These are phyloP conservation scores for Endothia cerciana DNA, from an alignment of 2,329 filamentous ascomycete genomes.

Conservation along the genomic window DNA sequence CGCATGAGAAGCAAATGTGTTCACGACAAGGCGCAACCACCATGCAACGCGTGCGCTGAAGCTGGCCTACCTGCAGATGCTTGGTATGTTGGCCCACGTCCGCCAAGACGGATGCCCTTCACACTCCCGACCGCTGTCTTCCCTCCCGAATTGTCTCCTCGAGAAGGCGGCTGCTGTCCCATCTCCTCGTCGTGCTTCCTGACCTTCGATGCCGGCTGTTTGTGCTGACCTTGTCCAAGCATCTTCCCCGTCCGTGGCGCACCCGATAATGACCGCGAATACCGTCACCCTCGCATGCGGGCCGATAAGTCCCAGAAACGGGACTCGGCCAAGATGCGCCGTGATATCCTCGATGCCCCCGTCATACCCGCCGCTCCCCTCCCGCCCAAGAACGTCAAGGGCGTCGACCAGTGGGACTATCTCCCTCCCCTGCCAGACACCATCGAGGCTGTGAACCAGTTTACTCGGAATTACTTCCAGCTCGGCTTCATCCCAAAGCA, in stretches of 20 bases:
- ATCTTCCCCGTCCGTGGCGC: constrained; percentile 57
- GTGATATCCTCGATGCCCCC: constrained; percentile 40
- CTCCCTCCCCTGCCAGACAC: constrained; percentile 54
- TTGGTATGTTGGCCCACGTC: constrained; percentile 48
- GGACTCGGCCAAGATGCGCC: constrained; percentile 43
- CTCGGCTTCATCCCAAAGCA: constrained; percentile 62
- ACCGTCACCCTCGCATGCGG: constrained; percentile 58
- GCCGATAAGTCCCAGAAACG: constrained; percentile 50
- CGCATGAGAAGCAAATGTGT: constrained; percentile 61
- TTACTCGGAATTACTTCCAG: constrained; percentile 61
- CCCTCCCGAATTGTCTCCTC: no score
- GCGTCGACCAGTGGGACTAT: constrained; percentile 51
- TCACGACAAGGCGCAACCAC: constrained; percentile 51
- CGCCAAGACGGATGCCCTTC: background rate
- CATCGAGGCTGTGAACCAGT: constrained; percentile 56
- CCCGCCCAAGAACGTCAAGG: constrained; percentile 33
- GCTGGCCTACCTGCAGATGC: constrained; percentile 52
- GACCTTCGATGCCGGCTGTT: background rate
- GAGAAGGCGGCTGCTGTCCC: no score
- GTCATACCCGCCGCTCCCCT: constrained; percentile 26
- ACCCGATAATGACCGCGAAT: constrained; percentile 58
- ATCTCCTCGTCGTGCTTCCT: background rate
- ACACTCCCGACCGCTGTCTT: no score
- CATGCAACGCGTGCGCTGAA: constrained; percentile 56
- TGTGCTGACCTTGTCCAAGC: constrained; percentile 39